Evolutionary conservation across 2,329 filamentous ascomycete genomes (phyloP), one percentile per base, ranked within the genome.

Genomic region (Arthrobotrys megalospora): DNA sequence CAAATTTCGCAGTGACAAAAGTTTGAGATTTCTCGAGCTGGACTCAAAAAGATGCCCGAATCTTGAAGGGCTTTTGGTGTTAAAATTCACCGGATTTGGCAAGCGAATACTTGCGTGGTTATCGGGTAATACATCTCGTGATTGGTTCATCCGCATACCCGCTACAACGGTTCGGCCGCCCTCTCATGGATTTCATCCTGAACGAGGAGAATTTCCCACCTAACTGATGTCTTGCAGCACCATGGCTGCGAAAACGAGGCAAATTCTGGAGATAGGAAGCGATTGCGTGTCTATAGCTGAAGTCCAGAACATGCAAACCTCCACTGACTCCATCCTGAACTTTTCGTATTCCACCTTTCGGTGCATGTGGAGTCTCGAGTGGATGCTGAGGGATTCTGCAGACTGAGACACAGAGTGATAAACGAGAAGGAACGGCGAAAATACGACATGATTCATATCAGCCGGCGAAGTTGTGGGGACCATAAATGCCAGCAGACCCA

Each of bases 11-110:
- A 28, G 2, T 28, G 24, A 24, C 19, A 16, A 43, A 43, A 41
- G 12, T 7, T 60, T 60, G 16, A 12, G 8, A 28, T 24, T 58
- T 43, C 6, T 14, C 1, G n/a, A 19, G 43, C 36, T 34, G 43
- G 55, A 43, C 28, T 24, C 12, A 16, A 16, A 43, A 28, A n/a
- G 36, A 60, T 7, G 12, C 34, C 55, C 34, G 36, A 43, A 43
- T 60, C 12, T 28, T 28, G 36, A 58, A 58, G 32, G 55, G 19
- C n/a, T 48, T 34, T 16, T 21, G 41, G 47, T 63, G 45, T 45
- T 21, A 65, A 34, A 72, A 69, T 47, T 72, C 62, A 58, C 75
- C 75, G 75, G 75, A 78, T 78, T 55, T 78, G 75, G 75, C 52
- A 78, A 60, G 58, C 47, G 43, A 43, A 50, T 21, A 28, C 36